Base-by-base conservation (phyloP, 2,329 filamentous ascomycete genomes). In the Orbilia javanica region DNA sequence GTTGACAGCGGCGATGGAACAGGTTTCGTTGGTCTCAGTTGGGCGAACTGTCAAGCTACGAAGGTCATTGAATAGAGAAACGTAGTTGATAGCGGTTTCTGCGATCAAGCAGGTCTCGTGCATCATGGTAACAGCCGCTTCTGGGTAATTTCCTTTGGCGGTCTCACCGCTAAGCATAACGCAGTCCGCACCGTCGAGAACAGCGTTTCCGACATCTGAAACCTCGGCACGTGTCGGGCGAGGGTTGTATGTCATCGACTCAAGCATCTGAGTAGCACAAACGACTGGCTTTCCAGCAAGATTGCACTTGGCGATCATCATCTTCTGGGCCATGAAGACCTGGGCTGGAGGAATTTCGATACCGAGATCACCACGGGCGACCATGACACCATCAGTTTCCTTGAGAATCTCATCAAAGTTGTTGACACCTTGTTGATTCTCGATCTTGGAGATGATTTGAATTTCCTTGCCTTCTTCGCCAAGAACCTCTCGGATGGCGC, bases 251-350 rank as follows among this genome's bases (percentile, higher is more conserved):
- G 97, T 99, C 96, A 99, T 99, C 81, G 94, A 97, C 90, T 99
- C 96, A 82, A 99, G 90, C 96, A 99, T 99, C 88, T 99, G 96
- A 46, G 96, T 99, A 78, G 96, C 96, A 86, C 95, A 98, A 85
- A 99, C 97, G 85, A 95, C 94, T 82, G 96, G 96, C 90, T 99
- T 99, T 86, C 96, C 96, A 82, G 94, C 94, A 84, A 97, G 91
- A 89, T 99, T 99, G 90, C 96, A 99, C 91, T 98, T 98, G 86
- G 96, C 94, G 86, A 99, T 99, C 90, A 99, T 94, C 93, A 99
- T 99, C 92, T 99, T 99, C 89, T 99, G 96, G 72, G 96, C 96
- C 82, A 97, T 93, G 86, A 99, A 99, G 81, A 99, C 96, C 89
- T 99, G 96, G 80, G 95, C 93, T 79, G 96, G 95, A 62, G 96